Conservation (phyloP, 2,329 filamentous ascomycete species). For the Clonostachys byssicola region DNA sequence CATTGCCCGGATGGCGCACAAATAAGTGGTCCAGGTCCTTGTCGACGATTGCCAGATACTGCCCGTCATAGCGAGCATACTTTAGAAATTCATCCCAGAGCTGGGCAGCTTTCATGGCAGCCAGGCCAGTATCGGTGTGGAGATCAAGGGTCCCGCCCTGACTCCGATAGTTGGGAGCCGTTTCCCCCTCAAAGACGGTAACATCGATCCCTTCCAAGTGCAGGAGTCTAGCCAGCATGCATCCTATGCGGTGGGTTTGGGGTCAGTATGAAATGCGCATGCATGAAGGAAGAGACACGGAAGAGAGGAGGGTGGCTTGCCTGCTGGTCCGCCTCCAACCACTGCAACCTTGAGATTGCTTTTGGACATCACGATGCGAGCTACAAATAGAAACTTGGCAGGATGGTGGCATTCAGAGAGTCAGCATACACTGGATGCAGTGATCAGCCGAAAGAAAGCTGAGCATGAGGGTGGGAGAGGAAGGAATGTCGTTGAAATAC, state of each 20-base stretch:
- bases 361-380: too few species aligned
- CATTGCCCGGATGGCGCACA: constrained; percentile 7
- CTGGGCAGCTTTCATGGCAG: constrained; percentile 43
- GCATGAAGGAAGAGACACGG: too few species aligned
- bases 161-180: constrained; percentile 32
- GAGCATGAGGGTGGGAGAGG: background rate
- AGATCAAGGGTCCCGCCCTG: constrained; percentile 53
- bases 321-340: constrained; percentile 12
- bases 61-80: constrained; percentile 45
- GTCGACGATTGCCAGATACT: constrained; percentile 41
- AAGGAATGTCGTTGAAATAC: background rate
- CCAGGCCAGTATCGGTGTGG: constrained; percentile 44
- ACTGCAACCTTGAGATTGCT: too few species aligned
- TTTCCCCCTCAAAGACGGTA: constrained; percentile 45
- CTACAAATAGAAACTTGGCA: too few species aligned
- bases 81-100: constrained; percentile 45
- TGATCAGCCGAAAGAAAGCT: background rate
- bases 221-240: constrained; percentile 48
- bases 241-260: constrained; percentile 15
- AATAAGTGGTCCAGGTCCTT: constrained; percentile 27
- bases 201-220: constrained; percentile 36
- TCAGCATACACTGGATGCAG: too few species aligned
- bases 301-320: background rate
- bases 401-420: too few species aligned
- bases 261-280: background rate